Percentiles rank a stretch among this genome's conserved stretches.
Conservation (phyloP, 2,329 filamentous ascomycete species). For the Pochonia chlamydosporia region DNA sequence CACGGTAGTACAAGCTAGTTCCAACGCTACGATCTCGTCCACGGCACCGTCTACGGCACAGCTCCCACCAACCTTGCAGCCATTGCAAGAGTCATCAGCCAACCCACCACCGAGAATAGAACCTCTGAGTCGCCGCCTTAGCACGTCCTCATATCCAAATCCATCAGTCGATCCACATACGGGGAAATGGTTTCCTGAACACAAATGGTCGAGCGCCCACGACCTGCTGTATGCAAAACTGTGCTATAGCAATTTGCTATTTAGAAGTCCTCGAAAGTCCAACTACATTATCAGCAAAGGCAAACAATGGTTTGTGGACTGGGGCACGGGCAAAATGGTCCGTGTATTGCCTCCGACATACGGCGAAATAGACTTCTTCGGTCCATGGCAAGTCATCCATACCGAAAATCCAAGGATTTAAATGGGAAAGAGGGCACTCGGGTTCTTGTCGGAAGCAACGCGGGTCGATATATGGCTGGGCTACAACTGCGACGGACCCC, state of each 20-base stretch:
- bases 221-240: slow-evolving; percentile 55
- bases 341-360: slow-evolving; percentile 49
- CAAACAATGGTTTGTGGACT: slow-evolving; percentile 55
- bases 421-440: no score
- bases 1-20: not conserved
- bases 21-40: slow-evolving; percentile 6
- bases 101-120: slow-evolving; percentile 23
- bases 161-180: slow-evolving; percentile 40
- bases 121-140: slow-evolving; percentile 30
- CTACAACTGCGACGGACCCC: not conserved
- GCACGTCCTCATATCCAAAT: slow-evolving; percentile 39
- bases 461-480: not conserved
- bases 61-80: slow-evolving; percentile 8
- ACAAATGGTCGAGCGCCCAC: slow-evolving; percentile 49
- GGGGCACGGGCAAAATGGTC: slow-evolving; percentile 49
- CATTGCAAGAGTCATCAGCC: slow-evolving; percentile 9
- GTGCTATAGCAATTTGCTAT: slow-evolving; percentile 53
- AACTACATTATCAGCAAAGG: slow-evolving; percentile 52
- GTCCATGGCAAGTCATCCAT: slow-evolving; percentile 44
- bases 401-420: slow-evolving; percentile 43
- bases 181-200: slow-evolving; percentile 51
- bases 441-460: not conserved
- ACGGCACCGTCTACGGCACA: slow-evolving; percentile 1
- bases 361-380: slow-evolving; percentile 43
- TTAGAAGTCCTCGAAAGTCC: slow-evolving; percentile 50